Percentiles rank a stretch among this genome's conserved stretches.
Evolutionary conservation across 495 filamentous ascomycete species (phyloP).

Genomic region (Aspergillus ostianus): DNA sequence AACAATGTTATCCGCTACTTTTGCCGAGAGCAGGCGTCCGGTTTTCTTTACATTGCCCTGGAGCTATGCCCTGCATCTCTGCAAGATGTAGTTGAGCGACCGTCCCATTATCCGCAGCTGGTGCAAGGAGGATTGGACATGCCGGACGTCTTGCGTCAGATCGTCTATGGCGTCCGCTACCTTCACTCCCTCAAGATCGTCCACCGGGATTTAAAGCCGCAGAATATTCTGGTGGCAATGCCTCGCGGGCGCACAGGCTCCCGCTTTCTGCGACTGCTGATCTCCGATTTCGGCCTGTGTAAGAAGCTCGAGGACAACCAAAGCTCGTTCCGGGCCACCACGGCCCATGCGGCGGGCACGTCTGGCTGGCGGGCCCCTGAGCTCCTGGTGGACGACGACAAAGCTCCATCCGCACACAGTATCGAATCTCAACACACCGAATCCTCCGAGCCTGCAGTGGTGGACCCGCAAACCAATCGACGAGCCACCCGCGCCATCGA

Average conservation of each 20-base stretch:
- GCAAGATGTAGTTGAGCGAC: conserved; percentile 80
- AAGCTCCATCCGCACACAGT: conserved; percentile 27
- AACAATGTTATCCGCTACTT: conserved; percentile 96
- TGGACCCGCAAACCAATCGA: conserved; percentile 63
- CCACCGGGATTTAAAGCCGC: conserved; percentile 94
- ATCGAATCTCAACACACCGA: conserved; percentile 47
- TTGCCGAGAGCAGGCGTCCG: conserved; percentile 79
- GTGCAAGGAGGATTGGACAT: conserved; percentile 52
- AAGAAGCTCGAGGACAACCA: conserved; percentile 97
- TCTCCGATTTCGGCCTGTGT: conserved; percentile 96
- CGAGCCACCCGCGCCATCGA: conserved; percentile 94
- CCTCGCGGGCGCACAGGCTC: conserved; percentile 38
- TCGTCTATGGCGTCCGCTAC: conserved; percentile 81
- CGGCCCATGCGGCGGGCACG: conserved; percentile 89
- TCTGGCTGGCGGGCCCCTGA: conserved; percentile 96
- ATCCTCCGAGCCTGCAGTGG: conserved; percentile 57
- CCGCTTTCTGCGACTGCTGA: conserved; percentile 65
- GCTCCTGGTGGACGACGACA: conserved; percentile 77
- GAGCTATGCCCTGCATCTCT: conserved; percentile 95
- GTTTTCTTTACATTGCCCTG: conserved; percentile 95
- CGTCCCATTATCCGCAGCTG: conserved; percentile 57
- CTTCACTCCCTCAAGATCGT: conserved; percentile 92
- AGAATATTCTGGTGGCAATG: conserved; percentile 84
- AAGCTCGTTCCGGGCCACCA: conserved; percentile 91
- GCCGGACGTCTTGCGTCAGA: conserved; percentile 73